These are phyloP conservation scores for Pyrenochaeta sp. DNA, from an alignment of 2,329 filamentous ascomycete species.

Conservation along the genomic window DNA sequence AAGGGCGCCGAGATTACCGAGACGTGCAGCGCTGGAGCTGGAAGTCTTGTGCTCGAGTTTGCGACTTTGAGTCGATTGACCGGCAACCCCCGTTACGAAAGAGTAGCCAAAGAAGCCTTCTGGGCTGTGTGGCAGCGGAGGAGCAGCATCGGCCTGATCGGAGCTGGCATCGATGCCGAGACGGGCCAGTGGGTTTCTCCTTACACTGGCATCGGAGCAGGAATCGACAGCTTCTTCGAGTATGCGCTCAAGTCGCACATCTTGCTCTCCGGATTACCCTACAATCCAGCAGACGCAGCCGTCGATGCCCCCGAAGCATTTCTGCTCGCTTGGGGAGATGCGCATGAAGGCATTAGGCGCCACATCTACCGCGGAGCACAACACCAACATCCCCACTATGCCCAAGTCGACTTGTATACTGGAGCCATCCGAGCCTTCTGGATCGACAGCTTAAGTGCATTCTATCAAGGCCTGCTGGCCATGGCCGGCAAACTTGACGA, in stretches of 20 bases:
- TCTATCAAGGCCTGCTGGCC: conserved; percentile 88
- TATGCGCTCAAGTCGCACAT: conserved; percentile 96
- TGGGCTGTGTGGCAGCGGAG: conserved; percentile 95
- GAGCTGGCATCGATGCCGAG: conserved; percentile 91
- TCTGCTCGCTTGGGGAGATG: conserved; percentile 81
- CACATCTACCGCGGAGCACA: conserved; percentile 83
- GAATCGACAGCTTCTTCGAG: conserved; percentile 98
- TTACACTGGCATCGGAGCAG: conserved; percentile 93
- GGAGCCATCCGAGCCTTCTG: conserved; percentile 89
- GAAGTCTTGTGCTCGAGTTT: conserved; percentile 92
- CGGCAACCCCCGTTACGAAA: conserved; percentile 86
- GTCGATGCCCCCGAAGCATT: conserved; percentile 79
- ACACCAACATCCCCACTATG: conserved; percentile 88
- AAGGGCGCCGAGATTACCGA: conserved; percentile 80
- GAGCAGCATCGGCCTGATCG: conserved; percentile 86
- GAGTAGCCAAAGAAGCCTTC: conserved; percentile 88
- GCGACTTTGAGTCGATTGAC: conserved; percentile 88
- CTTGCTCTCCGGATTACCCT: conserved; percentile 75
- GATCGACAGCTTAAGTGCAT: conserved; percentile 96
- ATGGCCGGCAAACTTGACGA: conserved; percentile 90
- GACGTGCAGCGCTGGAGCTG: conserved; percentile 96
- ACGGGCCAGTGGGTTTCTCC: conserved; percentile 87
- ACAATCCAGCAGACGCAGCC: conserved; percentile 59
- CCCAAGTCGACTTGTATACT: conserved; percentile 87
- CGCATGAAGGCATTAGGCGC: conserved; percentile 85